Percentiles rank a stretch among this genome's conserved stretches.
phyloP scores from a whole-genome alignment of 352 stramenopile species.

The Pythium plurisporium region DNA sequence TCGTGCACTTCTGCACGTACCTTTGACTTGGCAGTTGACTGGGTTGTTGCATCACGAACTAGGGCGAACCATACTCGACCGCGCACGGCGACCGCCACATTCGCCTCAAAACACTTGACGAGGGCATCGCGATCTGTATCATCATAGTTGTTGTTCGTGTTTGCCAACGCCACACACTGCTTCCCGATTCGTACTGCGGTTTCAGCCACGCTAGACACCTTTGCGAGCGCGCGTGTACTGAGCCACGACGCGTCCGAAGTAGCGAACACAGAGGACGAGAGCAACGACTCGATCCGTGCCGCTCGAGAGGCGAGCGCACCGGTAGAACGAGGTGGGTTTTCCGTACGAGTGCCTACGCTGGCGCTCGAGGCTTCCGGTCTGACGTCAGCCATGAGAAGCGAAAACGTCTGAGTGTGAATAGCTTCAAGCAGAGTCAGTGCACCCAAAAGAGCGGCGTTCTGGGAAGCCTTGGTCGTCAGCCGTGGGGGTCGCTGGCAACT shows the following conservation, averaged over 20 bases:
- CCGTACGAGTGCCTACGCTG: not conserved
- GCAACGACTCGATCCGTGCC: conserved; percentile 10
- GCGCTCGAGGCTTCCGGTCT: not conserved
- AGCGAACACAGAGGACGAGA: conserved; percentile 15
- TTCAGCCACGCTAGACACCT: conserved; percentile 15
- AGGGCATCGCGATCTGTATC: not conserved
- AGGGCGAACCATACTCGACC: conserved; percentile 17
- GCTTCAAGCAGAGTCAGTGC: conserved; percentile 2
- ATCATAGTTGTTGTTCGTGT: not conserved
- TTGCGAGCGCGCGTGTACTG: conserved; percentile 7
- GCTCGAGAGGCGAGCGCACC: not conserved
- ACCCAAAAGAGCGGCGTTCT: conserved; percentile 6
- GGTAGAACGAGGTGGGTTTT: too few relatives aligned
- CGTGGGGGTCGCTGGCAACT: not conserved
- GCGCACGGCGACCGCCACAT: conserved; percentile 6
- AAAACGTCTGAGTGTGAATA: not conserved
- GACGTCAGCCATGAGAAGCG: not conserved
- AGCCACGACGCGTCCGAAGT: conserved; percentile 18
- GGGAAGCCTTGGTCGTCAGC: conserved; percentile 4
- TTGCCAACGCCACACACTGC: not conserved
- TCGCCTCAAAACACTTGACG: conserved; percentile 14
- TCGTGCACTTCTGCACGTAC: not conserved
- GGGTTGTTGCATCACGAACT: conserved; percentile 11
- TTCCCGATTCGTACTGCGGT: conserved; percentile 4
- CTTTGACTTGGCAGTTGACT: conserved; percentile 12